These are phyloP conservation scores for Filobasidium floriforme DNA, from an alignment of 768 basidiomycete species.

Conservation along the genomic window DNA sequence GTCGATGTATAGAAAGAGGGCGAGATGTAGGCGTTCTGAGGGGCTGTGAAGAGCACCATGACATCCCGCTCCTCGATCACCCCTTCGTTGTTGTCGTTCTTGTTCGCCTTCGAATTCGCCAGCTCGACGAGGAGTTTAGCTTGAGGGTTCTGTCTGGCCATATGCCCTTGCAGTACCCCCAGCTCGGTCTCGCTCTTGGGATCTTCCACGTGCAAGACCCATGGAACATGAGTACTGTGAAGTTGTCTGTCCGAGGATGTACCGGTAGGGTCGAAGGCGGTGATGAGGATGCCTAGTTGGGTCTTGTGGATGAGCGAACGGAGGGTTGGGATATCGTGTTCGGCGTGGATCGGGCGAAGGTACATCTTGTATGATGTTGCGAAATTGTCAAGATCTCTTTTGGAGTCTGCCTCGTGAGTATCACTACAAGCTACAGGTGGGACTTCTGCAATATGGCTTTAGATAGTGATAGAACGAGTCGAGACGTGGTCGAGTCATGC, in stretches of 20 bases:
- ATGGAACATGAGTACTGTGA: conserved; percentile 48
- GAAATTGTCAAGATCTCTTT: too few relatives aligned
- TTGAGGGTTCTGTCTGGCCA: conserved; percentile 44
- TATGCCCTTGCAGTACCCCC: conserved; percentile 38
- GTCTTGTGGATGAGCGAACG: conserved; percentile 43
- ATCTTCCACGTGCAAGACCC: conserved; percentile 28
- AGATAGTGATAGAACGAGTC: too few relatives aligned
- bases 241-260: conserved; percentile 19
- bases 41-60: conserved; percentile 40
- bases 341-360: conserved; percentile 47
- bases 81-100: not conserved
- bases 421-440: too few relatives aligned
- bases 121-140: conserved; percentile 31
- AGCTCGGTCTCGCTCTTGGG: conserved; percentile 1
- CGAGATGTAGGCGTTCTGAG: conserved; percentile 39
- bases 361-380: conserved; percentile 44
- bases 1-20: conserved; percentile 41
- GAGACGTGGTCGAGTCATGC: too few relatives aligned
- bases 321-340: conserved; percentile 42
- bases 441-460: too few relatives aligned
- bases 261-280: conserved; percentile 37
- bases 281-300: conserved; percentile 47
- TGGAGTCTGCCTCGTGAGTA: too few relatives aligned
- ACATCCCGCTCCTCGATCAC: conserved; percentile 33
- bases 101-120: too few relatives aligned